Evolutionary conservation across 495 filamentous ascomycete species (phyloP).

Genomic region (Penicillium daleae): DNA sequence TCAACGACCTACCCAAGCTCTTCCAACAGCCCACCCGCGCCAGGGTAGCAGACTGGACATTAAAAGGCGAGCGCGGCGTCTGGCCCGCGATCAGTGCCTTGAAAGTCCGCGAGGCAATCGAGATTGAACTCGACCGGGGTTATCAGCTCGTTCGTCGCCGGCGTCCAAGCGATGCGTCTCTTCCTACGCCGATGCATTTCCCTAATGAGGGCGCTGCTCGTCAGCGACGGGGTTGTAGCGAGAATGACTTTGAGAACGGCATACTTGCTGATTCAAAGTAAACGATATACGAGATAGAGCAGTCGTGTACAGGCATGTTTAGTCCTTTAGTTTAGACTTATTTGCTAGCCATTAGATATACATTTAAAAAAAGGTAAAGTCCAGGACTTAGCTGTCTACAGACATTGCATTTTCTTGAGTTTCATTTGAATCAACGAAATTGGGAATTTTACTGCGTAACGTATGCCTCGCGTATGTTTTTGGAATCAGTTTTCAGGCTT

Average conservation of each 20-base stretch:
- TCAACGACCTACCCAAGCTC: constrained; percentile 71
- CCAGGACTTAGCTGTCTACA: too few species aligned
- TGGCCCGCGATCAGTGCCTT: constrained; percentile 91
- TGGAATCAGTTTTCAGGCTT: too few species aligned
- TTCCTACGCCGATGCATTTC: constrained; percentile 18
- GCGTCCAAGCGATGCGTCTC: constrained; percentile 44
- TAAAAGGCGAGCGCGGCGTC: constrained; percentile 80
- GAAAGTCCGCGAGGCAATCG: constrained; percentile 81
- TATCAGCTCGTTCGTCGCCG: constrained; percentile 77
- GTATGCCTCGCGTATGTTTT: not conserved
- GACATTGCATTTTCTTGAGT: too few species aligned
- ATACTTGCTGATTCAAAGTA: constrained; percentile 29
- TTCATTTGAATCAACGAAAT: constrained; percentile 5
- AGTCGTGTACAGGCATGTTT: too few species aligned
- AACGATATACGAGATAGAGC: too few species aligned
- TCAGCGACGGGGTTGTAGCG: constrained; percentile 29
- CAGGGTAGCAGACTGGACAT: constrained; percentile 82
- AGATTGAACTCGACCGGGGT: constrained; percentile 81
- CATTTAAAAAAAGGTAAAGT: too few species aligned
- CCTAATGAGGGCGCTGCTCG: constrained; percentile 39
- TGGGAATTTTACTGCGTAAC: not conserved
- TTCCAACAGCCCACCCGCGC: constrained; percentile 79
- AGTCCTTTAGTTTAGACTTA: too few species aligned
- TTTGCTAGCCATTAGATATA: too few species aligned
- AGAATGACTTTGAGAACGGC: constrained; percentile 35